phyloP scores from a whole-genome alignment of 306 rosid genomes.

The Inga leiocalycina region DNA sequence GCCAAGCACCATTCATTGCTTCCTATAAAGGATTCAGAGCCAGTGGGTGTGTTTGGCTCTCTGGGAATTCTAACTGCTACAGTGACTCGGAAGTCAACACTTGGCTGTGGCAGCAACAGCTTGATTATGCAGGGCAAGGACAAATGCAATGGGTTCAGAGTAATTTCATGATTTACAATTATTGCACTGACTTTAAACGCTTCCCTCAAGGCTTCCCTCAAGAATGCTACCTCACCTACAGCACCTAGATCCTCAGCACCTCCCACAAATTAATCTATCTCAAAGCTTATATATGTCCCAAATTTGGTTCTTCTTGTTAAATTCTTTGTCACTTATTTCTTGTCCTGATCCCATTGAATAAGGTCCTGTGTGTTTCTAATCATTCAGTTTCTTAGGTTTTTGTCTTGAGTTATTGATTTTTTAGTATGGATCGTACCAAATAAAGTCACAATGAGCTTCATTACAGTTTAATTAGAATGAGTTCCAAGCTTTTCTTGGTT shows the following conservation, averaged over 20 bases:
- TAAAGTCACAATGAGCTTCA: neutral
- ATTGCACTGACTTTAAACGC: constrained; percentile 58
- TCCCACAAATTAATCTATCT: no score
- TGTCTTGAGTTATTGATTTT: neutral
- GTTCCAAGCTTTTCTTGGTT: neutral
- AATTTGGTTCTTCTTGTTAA: neutral
- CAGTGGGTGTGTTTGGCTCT: constrained; percentile 46
- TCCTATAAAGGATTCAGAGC: constrained; percentile 54
- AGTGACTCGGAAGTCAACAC: neutral
- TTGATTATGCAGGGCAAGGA: constrained; percentile 28
- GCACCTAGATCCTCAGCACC: neutral
- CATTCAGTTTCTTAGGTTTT: neutral
- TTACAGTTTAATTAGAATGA: neutral
- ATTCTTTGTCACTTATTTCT: neutral
- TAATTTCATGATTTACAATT: constrained; percentile 70
- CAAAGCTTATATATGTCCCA: neutral
- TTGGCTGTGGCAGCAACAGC: constrained; percentile 28
- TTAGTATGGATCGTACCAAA: neutral
- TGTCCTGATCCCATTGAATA: neutral
- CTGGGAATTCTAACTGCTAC: neutral
- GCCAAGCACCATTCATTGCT: constrained; percentile 64
- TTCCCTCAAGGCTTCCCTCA: constrained; percentile 70
- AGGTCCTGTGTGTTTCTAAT: neutral
- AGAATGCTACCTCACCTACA: constrained; percentile 41
- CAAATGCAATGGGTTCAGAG: constrained; percentile 46